Base-by-base conservation (phyloP, 208 protist species). In the Acanthamoeba triangularis region DNA sequence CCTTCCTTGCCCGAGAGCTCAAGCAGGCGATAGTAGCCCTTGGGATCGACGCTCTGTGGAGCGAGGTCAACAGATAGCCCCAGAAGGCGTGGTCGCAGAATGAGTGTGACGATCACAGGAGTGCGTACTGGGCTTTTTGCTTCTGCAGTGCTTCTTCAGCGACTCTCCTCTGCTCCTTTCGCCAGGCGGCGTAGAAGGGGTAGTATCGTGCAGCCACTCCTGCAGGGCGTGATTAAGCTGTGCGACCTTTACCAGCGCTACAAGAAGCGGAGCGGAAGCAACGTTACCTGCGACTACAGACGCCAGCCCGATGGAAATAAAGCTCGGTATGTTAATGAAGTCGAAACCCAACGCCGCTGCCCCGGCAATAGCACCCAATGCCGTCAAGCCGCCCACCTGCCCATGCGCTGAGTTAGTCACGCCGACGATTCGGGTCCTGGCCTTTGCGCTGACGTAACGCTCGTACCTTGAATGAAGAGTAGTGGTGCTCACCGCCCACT, bases 1-100 rank as follows among this genome's bases (percentile, higher is more conserved):
- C 74, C 74, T 23, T 82, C 74, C 74, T 82, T 82, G 37, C 74
- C 74, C 74, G 74, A 82, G 16, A 82, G 74, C 74, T 82, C 74
- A 7, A 82, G 41, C 25, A 49, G n/a, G 8, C 74, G 74, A 35
- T 82, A 82, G 74, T 82, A 82, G 74, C 74, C 74, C 41, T 41
- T 54, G 37, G 74, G 74, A 28, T 82, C 74, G 35, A 82, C 74
- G 67, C 67, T 76, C 67, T 76, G n/a, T 35, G 74, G 25, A n/a
- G 33, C 74, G 74, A 8, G n/a, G n/a, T n/a, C n/a, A n/a, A n/a
- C n/a, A n/a, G n/a, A n/a, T n/a, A n/a, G n/a, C n/a, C n/a, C n/a
- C n/a, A n/a, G n/a, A n/a, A n/a, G n/a, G n/a, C n/a, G n/a, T n/a
- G n/a, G n/a, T n/a, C n/a, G n/a, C n/a, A n/a, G n/a, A n/a, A n/a